Base-by-base conservation (phyloP, 192 early-diverging fungal genomes). In the Glomus cerebriforme region DNA sequence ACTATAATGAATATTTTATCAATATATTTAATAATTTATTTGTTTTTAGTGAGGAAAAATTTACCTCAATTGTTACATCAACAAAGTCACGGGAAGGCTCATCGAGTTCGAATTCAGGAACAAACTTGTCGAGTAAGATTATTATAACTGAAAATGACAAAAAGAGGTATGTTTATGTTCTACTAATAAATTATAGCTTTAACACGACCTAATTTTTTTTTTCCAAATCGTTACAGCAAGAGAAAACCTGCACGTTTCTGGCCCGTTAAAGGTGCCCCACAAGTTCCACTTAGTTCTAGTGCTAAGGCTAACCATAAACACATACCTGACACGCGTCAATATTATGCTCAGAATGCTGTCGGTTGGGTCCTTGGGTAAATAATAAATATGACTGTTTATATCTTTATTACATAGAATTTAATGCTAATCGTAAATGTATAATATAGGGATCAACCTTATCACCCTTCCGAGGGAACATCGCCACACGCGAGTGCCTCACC, bases 311-410 rank as follows among this genome's bases (percentile, higher is more conserved):
- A 67, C 63, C 81, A 81, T 65, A 83, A 81, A 39, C 80, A 65
- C 47, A 86, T 86, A 62, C 85, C 85, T 59, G 90, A 92, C 77
- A 88, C 84, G 47, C 89, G 91, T 79, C 91, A 91, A 78, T 88
- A 92, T 81, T 85, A 87, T 72, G 90, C 92, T 12, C 92, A 93
- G 80, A 84, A 88, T 12, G 82, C 90, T 13, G 92, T 94, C 29
- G 93, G 93, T 72, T 94, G 92, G 91, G 82, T 94, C 59, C 82
- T 94, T 45, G 89, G 92, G 69, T 67, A 67, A 67, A 22, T 34
- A 27, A 12, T 2, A 7, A 60, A 60, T 27, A 63, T 17, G 12
- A 31, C 7, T 26, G 24, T 64, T 17, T 15, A 17, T 31, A 15
- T 29, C 15, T 13, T 27, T 63, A 29, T 27, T 29, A 29, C 0